phyloP scores from a whole-genome alignment of 1,139 yeast species.

The Taphrina pruni region DNA sequence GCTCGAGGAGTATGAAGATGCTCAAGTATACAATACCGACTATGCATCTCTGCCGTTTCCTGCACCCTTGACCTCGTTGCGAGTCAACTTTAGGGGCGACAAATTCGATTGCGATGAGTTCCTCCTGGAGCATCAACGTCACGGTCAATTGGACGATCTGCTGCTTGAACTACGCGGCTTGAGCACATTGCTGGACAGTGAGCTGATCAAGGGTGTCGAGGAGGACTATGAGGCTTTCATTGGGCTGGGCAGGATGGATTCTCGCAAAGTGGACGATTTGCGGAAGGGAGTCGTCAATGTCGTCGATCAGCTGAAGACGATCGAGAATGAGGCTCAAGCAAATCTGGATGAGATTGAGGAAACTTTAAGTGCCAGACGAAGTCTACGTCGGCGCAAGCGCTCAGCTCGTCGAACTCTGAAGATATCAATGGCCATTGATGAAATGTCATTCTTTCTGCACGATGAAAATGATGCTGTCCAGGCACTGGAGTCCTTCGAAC shows the following conservation, averaged over 20 bases:
- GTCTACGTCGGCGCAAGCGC: neutral
- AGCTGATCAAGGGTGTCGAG: slow-evolving; percentile 28
- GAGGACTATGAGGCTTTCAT: slow-evolving; percentile 37
- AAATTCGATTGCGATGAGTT: slow-evolving; percentile 28
- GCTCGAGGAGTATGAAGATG: slow-evolving; percentile 7
- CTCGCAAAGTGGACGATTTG: slow-evolving; percentile 25
- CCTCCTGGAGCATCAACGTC: slow-evolving; percentile 31
- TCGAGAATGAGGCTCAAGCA: slow-evolving; percentile 5
- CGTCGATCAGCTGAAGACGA: slow-evolving; percentile 6
- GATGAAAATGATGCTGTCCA: neutral
- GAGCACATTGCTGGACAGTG: slow-evolving; percentile 20
- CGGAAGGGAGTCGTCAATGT: slow-evolving; percentile 12
- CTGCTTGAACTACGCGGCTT: slow-evolving; percentile 29
- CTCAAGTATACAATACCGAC: slow-evolving; percentile 13
- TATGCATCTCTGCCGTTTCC: slow-evolving; percentile 37
- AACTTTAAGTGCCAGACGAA: slow-evolving; percentile 7
- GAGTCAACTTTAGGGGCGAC: slow-evolving; percentile 24
- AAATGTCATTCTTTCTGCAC: slow-evolving; percentile 10
- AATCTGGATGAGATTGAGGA: slow-evolving; percentile 7
- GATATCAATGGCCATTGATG: slow-evolving; percentile 14
- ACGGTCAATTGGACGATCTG: slow-evolving; percentile 36
- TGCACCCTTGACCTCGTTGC: slow-evolving; percentile 27
- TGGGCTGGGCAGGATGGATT: slow-evolving; percentile 27
- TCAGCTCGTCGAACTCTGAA: neutral
- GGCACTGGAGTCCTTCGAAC: slow-evolving; percentile 18